Percentiles rank a stretch among this genome's conserved stretches.
phyloP scores from a whole-genome alignment of 1,139 yeast genomes.

The Lodderomyces metapsilosis region DNA sequence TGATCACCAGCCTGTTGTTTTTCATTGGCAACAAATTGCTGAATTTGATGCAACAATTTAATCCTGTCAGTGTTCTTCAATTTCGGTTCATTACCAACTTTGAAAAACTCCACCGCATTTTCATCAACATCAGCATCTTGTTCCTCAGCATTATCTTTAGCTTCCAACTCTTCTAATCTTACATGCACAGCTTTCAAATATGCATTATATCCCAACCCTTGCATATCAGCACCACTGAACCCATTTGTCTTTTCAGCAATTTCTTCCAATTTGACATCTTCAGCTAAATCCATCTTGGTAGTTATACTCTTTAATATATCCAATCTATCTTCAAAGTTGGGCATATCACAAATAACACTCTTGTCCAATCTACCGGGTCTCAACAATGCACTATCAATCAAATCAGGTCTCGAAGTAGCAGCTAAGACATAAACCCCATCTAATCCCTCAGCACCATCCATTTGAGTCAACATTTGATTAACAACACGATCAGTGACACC shows the following conservation, averaged over 20 bases:
- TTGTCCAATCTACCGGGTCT: slow-evolving; percentile 97
- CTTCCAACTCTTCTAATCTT: slow-evolving; percentile 43
- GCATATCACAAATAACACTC: slow-evolving; percentile 87
- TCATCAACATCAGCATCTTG: slow-evolving; percentile 15
- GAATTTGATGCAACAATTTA: slow-evolving; percentile 46
- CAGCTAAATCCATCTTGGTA: slow-evolving; percentile 49
- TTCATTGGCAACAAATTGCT: slow-evolving; percentile 26
- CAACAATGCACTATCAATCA: slow-evolving; percentile 89
- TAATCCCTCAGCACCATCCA: slow-evolving; percentile 99
- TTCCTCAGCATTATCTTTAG: slow-evolving; percentile 29
- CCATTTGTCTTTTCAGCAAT: slow-evolving; percentile 69
- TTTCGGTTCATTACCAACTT: slow-evolving; percentile 31
- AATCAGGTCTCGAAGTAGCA: slow-evolving; percentile 93
- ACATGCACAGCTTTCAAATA: slow-evolving; percentile 89
- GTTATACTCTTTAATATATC: slow-evolving; percentile 71
- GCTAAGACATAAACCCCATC: slow-evolving; percentile 97
- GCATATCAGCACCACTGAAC: slow-evolving; percentile 93
- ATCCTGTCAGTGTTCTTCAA: slow-evolving; percentile 47
- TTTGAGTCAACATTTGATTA: slow-evolving; percentile 93
- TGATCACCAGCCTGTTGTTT: slow-evolving; percentile 6
- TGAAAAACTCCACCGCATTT: slow-evolving; percentile 33
- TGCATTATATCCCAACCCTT: slow-evolving; percentile 89
- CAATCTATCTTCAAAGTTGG: slow-evolving; percentile 63
- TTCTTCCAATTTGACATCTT: slow-evolving; percentile 51
- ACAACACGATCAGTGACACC: slow-evolving; percentile 98